A percentile compares a stretch with the other conserved stretches of the same genome.
These are phyloP conservation scores for Yamadazyma diospyri DNA, from an alignment of 1,139 yeast species.

Conservation along the genomic window DNA sequence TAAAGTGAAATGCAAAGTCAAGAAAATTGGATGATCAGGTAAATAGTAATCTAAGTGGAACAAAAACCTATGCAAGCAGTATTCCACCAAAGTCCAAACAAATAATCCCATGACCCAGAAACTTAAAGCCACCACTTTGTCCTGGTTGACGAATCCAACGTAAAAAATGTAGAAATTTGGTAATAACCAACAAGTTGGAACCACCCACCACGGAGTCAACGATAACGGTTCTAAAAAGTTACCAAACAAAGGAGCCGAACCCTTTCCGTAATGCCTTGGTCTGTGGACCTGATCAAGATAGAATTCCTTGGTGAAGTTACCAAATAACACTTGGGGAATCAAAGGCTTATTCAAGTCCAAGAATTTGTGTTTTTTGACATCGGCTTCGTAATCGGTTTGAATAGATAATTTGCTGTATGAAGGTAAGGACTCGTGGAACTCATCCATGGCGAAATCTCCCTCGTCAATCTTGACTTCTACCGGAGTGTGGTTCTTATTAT, in stretches of 20 bases:
- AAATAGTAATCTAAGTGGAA: slow-evolving; percentile 87
- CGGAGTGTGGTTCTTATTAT: slow-evolving; percentile 38
- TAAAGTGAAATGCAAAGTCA: slow-evolving; percentile 79
- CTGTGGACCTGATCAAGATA: slow-evolving; percentile 95
- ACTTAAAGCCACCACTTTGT: slow-evolving; percentile 34
- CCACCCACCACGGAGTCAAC: slow-evolving; percentile 60
- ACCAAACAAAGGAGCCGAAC: slow-evolving; percentile 76
- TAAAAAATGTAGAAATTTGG: slow-evolving; percentile 54
- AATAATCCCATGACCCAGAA: slow-evolving; percentile 63
- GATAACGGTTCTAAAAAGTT: slow-evolving; percentile 47
- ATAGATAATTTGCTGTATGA: slow-evolving; percentile 67
- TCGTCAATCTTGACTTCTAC: slow-evolving; percentile 37
- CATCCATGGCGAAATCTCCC: slow-evolving; percentile 22
- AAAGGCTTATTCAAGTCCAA: slow-evolving; percentile 82
- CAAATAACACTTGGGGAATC: slow-evolving; percentile 69
- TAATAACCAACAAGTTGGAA: slow-evolving; percentile 89
- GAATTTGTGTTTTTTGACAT: slow-evolving; percentile 75
- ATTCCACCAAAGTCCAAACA: slow-evolving; percentile 92
- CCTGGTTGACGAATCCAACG: slow-evolving; percentile 37
- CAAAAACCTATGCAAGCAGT: slow-evolving; percentile 80
- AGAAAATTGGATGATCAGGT: slow-evolving; percentile 75
- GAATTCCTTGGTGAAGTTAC: slow-evolving; percentile 78
- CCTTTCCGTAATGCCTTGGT: slow-evolving; percentile 81
- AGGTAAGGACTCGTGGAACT: slow-evolving; percentile 63
- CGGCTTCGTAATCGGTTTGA: slow-evolving; percentile 73